Evolutionary conservation across 129 eudicot species (phyloP), one percentile per base, ranked within the genome.

Genomic region (Artemisia annua): DNA sequence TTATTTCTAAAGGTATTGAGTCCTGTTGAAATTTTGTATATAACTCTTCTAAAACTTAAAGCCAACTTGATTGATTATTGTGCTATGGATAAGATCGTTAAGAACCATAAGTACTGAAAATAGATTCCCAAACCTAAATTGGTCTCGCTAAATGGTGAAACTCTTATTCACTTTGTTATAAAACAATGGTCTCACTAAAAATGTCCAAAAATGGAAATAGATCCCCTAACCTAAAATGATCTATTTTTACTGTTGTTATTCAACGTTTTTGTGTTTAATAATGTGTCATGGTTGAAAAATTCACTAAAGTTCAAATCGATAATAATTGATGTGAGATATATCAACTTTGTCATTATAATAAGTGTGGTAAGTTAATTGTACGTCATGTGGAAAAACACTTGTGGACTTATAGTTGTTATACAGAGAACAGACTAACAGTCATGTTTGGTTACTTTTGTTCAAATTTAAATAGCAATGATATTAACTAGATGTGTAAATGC

Each of bases 251-350:
- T 39, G 44, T 39, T 71, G 1, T 39, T 57, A 22, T 14, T 17
- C 51, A 19, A 30, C 39, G 8, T 49, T 49, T 63, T 49, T 24
- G 28, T 26, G 2, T n/a, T n/a, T 60, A n/a, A 10, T 57, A 15
- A 48, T n/a, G 63, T 28, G 49, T 49, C 11, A 62, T 10, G 78
- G 70, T 63, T n/a, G 63, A 17, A 46, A 74, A 50, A 19, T 18
- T 63, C 39, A 52, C 24, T 6, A 6, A 58, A 17, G 26, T 35
- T 16, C 71, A 52, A 20, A 48, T 7, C 11, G 14, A 48, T 13
- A 67, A 35, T 17, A 30, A 48, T 68, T 51, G 73, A 69, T 53
- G 51, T 53, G 74, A 53, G 30, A 32, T 17, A 17, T 70, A 70
- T 53, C 65, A 52, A 54, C 65, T 5, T 55, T 55, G 24, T 3